A percentile compares a stretch with the other conserved stretches of the same genome.
Conservation (phyloP, 768 basidiomycete species). For the Serendipita indica region DNA sequence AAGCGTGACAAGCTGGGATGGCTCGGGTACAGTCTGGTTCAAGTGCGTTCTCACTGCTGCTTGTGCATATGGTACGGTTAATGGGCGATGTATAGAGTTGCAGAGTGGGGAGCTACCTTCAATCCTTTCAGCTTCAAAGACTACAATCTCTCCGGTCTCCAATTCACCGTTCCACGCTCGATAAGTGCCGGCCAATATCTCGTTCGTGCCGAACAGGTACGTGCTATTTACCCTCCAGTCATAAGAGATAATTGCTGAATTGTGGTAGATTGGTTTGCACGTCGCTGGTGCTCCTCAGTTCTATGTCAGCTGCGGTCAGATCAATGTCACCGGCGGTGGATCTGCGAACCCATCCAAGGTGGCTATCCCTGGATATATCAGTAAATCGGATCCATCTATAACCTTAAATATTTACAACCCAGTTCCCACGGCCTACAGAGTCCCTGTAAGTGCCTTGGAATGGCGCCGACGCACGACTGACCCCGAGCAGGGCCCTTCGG, state of each 20-base stretch:
- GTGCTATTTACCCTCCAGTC: no score
- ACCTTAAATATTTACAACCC: not conserved
- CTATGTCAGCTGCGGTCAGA: constrained; percentile 27
- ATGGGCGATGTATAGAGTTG: not conserved
- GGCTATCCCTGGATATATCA: not conserved
- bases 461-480: no score
- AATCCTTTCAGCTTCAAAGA: not conserved
- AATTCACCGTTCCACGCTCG: not conserved
- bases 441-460: no score
- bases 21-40: not conserved
- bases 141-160: not conserved
- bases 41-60: not conserved
- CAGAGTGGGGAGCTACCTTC: constrained; percentile 10
- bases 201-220: constrained; percentile 24
- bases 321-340: constrained; percentile 19
- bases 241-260: no score
- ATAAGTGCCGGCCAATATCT: constrained; percentile 19
- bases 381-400: not conserved
- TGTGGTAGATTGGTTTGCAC: constrained; percentile 28
- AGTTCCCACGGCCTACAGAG: not conserved
- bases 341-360: constrained; percentile 2
- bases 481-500: no score
- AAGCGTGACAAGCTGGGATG: not conserved
- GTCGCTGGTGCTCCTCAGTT: constrained; percentile 24
- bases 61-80: no score